A percentile compares a stretch with the other conserved stretches of the same genome.
phyloP scores from a whole-genome alignment of 345 rosid genomes.

The Geranium brycei region DNA sequence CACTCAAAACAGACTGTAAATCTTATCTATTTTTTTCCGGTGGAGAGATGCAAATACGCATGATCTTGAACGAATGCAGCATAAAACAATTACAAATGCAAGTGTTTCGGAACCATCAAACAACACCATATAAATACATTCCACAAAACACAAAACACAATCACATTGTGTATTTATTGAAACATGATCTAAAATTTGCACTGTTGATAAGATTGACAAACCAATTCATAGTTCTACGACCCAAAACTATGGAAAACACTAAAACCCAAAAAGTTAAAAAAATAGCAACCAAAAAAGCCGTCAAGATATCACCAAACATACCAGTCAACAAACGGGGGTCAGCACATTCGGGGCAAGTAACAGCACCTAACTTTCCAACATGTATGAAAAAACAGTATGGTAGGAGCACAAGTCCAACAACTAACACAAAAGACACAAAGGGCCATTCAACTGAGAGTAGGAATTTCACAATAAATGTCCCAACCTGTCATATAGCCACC shows the following conservation, averaged over 20 bases:
- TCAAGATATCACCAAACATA: not conserved
- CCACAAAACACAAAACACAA: not conserved
- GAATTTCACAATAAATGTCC: not conserved
- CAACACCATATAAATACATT: not conserved
- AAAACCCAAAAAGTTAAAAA: too few relatives aligned
- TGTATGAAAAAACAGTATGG: not conserved
- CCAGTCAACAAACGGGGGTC: not conserved
- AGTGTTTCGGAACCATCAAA: not conserved
- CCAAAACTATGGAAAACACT: not conserved
- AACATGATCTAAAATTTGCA: not conserved
- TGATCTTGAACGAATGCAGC: not conserved
- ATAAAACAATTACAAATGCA: not conserved
- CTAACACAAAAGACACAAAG: not conserved
- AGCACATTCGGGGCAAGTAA: not conserved
- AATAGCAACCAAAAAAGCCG: not conserved
- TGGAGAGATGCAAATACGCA: not conserved
- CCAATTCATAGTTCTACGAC: not conserved
- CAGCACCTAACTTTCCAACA: not conserved
- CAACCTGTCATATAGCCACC: not conserved
- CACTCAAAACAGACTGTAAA: not conserved
- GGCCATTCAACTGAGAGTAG: not conserved
- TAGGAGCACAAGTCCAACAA: not conserved
- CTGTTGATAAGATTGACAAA: not conserved
- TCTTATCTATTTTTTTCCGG: not conserved
- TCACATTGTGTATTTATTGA: too few relatives aligned